phyloP scores from a whole-genome alignment of 345 rosid genomes.

The Physaria fendleri region DNA sequence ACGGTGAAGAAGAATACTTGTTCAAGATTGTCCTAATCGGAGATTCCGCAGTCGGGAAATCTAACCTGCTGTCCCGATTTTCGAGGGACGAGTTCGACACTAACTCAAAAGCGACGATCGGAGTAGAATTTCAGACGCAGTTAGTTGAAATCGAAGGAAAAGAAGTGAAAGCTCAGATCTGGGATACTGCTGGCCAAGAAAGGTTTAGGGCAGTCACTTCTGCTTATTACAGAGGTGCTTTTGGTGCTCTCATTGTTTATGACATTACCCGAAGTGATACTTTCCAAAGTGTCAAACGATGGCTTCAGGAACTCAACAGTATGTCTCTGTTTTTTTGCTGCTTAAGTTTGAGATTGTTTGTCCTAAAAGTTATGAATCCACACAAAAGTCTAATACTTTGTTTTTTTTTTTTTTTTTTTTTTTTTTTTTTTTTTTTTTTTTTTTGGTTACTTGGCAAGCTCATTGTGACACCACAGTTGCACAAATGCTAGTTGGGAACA shows the following conservation, averaged over 20 bases:
- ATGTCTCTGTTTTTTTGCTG: constrained; percentile 27
- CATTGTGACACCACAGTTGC: constrained; percentile 74
- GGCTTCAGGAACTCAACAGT: constrained; percentile 88
- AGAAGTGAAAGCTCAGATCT: constrained; percentile 93
- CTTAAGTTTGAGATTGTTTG: background rate
- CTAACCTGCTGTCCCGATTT: constrained; percentile 71
- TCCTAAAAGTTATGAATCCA: background rate
- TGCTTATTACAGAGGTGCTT: constrained; percentile 92
- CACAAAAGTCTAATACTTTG: background rate
- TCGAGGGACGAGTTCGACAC: constrained; percentile 81
- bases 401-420: background rate
- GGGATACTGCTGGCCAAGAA: constrained; percentile 99
- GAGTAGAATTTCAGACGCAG: constrained; percentile 91
- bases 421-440: background rate
- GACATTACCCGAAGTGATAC: constrained; percentile 68
- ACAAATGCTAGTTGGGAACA: constrained; percentile 92
- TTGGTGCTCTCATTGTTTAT: constrained; percentile 85
- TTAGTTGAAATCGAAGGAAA: constrained; percentile 76
- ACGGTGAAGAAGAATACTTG: constrained; percentile 62
- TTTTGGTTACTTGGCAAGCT: constrained; percentile 43
- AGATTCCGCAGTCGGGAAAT: constrained; percentile 92
- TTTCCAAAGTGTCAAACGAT: constrained; percentile 77
- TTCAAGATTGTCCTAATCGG: constrained; percentile 92
- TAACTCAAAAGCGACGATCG: constrained; percentile 88
- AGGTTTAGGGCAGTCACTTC: constrained; percentile 93